A percentile compares a stretch with the other conserved stretches of the same genome.
phyloP scores from a whole-genome alignment of 345 rosid species.

The Eucalyptus microcorys region DNA sequence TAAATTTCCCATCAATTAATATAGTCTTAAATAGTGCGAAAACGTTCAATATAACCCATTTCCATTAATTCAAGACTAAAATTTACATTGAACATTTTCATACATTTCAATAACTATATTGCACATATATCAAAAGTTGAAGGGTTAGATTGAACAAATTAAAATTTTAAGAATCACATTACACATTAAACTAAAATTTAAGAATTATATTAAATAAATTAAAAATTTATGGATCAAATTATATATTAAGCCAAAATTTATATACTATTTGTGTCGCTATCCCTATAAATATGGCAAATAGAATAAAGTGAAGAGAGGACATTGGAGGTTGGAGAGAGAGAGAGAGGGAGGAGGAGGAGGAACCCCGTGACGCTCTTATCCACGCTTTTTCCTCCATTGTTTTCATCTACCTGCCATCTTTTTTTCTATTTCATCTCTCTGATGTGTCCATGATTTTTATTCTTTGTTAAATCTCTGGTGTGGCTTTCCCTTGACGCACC shows the following conservation, averaged over 20 bases:
- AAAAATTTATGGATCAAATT: too few species aligned
- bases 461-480: background rate
- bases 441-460: background rate
- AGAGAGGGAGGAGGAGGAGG: background rate
- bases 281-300: background rate
- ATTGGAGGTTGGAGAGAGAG: background rate
- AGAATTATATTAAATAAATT: too few species aligned
- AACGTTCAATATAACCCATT: too few species aligned
- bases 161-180: too few species aligned
- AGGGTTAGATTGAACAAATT: fast-evolving
- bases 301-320: background rate
- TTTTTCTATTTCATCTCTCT: background rate
- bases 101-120: fast-evolving
- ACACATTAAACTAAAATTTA: fast-evolving
- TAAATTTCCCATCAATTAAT: too few species aligned
- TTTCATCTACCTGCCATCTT: background rate
- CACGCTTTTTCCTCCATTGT: background rate
- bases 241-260: fast-evolving
- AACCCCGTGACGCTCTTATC: background rate
- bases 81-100: fast-evolving
- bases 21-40: too few species aligned
- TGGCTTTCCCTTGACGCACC: background rate
- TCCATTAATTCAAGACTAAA: too few species aligned
- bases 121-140: fast-evolving
- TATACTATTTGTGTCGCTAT: too few species aligned